Evolutionary conservation across 1,284 basidiomycete species (phyloP), one percentile per base, ranked within the genome.

Genomic region (Amylostereum chailletii): DNA sequence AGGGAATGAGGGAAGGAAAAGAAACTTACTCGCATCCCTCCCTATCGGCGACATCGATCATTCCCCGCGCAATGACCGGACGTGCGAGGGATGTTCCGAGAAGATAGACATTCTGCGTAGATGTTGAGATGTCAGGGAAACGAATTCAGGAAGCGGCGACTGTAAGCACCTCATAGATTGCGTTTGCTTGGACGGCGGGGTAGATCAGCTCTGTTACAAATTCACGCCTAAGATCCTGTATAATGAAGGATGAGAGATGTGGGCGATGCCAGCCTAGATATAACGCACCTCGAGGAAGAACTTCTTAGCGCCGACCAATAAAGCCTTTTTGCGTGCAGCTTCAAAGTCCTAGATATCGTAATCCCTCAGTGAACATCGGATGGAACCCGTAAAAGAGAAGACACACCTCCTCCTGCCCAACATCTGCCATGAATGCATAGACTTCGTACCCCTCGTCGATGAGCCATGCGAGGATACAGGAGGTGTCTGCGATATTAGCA

Each of bases 371-470:
- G 45, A 43, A 54, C 34, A 47, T 34, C 1, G 34, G 34, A 46
- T 11, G 10, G 37, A 48, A 41, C 34, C 44, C 3, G 29, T 31
- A 29, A 34, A 45, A 32, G 33, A 52, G 19, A 10, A 34, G 42
- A 58, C 70, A 48, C 52, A 84, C 90, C 77, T 99, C 95, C 70
- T 98, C 94, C 69, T 98, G 95, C 32, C 95, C 95, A 57, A 98
- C 93, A 72, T 98, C 93, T 46, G 94, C 94, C 94, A 99, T 96
- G 80, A 95, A 99, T 39, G 94, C 93, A 59, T 90, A 84, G 56
- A 98, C 95, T 63, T 98, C 91, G 72, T 98, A 98, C 50, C 93
- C 94, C 67, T 98, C 79, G 68, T 99, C 94, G 68, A 98, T 95
- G 69, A 96, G 76, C 93, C 93, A 96, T 49, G 90, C 90, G 60